phyloP scores from a whole-genome alignment of 257 asterid genomes.

The Fraxinus americana region DNA sequence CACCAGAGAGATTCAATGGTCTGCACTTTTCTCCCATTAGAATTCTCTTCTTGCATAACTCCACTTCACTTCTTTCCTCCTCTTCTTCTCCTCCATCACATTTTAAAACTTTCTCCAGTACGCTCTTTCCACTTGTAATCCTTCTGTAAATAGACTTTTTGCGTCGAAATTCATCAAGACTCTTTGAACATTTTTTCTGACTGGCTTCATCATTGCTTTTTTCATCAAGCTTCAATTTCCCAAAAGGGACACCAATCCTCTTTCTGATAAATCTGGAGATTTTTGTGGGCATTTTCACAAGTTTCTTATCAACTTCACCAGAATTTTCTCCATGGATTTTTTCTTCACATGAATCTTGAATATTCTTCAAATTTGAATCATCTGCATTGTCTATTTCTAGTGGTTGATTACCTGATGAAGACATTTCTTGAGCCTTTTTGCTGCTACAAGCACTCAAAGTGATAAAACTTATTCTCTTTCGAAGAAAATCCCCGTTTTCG shows the following conservation, averaged over 20 bases:
- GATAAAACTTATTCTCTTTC: constrained; percentile 31
- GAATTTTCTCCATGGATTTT: no score
- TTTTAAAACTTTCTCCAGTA: background rate
- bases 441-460: constrained; percentile 31
- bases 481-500: constrained; percentile 10
- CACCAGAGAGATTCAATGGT: constrained; percentile 41
- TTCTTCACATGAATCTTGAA: background rate
- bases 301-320: background rate
- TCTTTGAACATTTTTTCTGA: background rate
- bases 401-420: background rate
- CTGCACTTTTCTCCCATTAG: constrained; percentile 17
- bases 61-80: background rate
- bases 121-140: background rate
- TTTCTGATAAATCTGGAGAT: constrained; percentile 31
- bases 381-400: background rate
- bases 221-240: constrained; percentile 27
- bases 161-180: background rate
- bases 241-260: constrained; percentile 23
- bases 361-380: background rate
- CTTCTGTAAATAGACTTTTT: no score
- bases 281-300: background rate
- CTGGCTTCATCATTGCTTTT: constrained; percentile 5
- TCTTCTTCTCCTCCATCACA: background rate
- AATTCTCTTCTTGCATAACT: background rate
- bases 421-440: constrained; percentile 14